Percentiles rank a stretch among this genome's conserved stretches.
phyloP scores from a whole-genome alignment of 805 yeast genomes.

The Yarrowia keelungensis region DNA sequence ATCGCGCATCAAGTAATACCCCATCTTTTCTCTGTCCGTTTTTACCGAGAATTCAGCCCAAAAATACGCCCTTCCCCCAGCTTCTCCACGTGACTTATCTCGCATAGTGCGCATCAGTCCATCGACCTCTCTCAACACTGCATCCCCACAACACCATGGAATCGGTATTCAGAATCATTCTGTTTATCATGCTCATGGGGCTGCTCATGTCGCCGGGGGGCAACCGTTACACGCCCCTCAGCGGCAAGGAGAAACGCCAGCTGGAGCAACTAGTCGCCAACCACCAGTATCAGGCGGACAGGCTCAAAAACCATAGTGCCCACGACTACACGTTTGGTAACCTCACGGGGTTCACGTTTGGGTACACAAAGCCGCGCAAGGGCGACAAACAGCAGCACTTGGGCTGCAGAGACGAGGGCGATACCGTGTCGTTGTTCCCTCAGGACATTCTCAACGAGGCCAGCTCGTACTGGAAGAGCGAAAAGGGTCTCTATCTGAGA shows the following conservation, averaged over 20 bases:
- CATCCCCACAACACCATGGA: constrained; percentile 33
- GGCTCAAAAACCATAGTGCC: constrained; percentile 19
- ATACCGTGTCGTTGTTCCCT: constrained; percentile 15
- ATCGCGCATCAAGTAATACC: too few relatives aligned
- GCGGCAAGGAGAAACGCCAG: constrained; percentile 28
- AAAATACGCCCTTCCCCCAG: too few relatives aligned
- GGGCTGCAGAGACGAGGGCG: constrained; percentile 28
- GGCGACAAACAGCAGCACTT: constrained; percentile 4
- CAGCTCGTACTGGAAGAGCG: constrained; percentile 5
- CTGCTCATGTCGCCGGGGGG: constrained; percentile 39
- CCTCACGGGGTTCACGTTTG: constrained; percentile 34
- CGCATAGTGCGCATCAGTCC: constrained; percentile 33
- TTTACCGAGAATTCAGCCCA: too few relatives aligned
- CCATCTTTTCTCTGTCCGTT: too few relatives aligned
- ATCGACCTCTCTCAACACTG: constrained; percentile 6
- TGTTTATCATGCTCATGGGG: constrained; percentile 39
- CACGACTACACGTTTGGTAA: constrained; percentile 19
- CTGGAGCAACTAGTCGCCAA: constrained; percentile 18
- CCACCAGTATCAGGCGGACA: constrained; percentile 36
- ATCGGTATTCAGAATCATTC: constrained; percentile 38
- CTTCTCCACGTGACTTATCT: constrained; percentile 32
- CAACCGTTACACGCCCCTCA: constrained; percentile 35
- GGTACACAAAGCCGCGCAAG: constrained; percentile 23
- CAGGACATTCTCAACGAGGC: constrained; percentile 14
- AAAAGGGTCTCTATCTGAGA: constrained; percentile 24